Evolutionary conservation across 148 eudicot species (phyloP).

Genomic region (Cornus florida): DNA sequence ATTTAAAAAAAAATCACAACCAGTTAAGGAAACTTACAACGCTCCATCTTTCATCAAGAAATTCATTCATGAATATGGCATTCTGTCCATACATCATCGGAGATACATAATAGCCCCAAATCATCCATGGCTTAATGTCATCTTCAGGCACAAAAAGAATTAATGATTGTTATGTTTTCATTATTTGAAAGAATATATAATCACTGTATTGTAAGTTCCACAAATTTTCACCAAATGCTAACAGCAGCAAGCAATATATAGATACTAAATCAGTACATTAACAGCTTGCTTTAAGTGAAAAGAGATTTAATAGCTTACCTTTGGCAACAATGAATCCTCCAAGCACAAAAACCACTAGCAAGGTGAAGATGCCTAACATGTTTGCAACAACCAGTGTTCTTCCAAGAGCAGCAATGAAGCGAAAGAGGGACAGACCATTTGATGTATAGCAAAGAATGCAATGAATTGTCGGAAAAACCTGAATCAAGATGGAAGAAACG

Average conservation of each 20-base stretch:
- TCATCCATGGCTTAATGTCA: constrained; percentile 65
- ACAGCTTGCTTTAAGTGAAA: background rate
- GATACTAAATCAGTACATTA: background rate
- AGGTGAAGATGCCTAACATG: constrained; percentile 35
- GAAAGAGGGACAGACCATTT: constrained; percentile 63
- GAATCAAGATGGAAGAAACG: constrained; percentile 4
- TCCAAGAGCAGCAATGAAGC: constrained; percentile 60
- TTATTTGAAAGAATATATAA: background rate
- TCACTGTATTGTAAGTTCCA: background rate
- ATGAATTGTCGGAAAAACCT: constrained; percentile 68
- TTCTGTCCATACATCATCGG: constrained; percentile 84
- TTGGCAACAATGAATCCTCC: constrained; percentile 72
- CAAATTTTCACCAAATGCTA: background rate
- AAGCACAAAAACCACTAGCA: constrained; percentile 51
- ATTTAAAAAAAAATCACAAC: background rate
- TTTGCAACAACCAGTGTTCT: constrained; percentile 58
- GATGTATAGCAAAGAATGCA: constrained; percentile 60
- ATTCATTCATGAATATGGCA: constrained; percentile 70
- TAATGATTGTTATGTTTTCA: background rate
- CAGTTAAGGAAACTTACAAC: constrained; percentile 34
- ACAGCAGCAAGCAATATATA: background rate
- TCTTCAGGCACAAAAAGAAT: constrained; percentile 28
- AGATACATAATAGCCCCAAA: constrained; percentile 71
- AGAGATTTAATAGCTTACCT: constrained; percentile 27
- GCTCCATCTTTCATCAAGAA: constrained; percentile 76